Conservation (phyloP, 176 grass and related monocot genomes). For the Melocanna baccifera region DNA sequence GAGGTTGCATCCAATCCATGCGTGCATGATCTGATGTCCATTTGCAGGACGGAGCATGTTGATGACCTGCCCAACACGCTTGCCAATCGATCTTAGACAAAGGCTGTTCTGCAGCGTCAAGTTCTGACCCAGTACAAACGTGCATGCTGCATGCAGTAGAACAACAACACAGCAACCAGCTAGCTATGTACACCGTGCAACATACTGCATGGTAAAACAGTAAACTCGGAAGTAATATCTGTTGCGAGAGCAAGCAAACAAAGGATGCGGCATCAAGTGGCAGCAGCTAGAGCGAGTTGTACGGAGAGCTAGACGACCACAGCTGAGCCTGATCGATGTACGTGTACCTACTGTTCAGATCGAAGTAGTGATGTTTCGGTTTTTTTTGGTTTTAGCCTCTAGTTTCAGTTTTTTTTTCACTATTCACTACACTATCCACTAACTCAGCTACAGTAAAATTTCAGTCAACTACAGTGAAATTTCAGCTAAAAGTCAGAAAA, state of each 20-base stretch:
- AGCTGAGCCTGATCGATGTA: not conserved
- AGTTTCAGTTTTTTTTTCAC: too few relatives aligned
- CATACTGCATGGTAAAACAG: not conserved
- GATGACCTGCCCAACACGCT: slow-evolving; percentile 20
- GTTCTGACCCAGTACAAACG: not conserved
- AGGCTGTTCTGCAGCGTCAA: slow-evolving; percentile 3
- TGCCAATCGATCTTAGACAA: slow-evolving; percentile 4
- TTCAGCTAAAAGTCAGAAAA: too few relatives aligned
- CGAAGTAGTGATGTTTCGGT: too few relatives aligned
- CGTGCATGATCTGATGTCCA: slow-evolving; percentile 15
- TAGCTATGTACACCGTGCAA: not conserved
- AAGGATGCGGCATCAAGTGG: not conserved
- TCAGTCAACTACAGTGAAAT: too few relatives aligned
- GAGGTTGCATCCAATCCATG: slow-evolving; percentile 12
- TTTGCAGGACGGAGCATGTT: slow-evolving; percentile 15
- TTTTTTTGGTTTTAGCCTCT: too few relatives aligned
- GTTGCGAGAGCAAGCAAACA: not conserved
- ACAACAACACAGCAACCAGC: not conserved
- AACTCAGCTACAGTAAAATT: too few relatives aligned
- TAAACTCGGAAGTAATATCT: not conserved
- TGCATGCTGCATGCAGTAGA: not conserved
- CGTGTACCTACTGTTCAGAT: not conserved
- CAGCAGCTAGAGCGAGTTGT: not conserved
- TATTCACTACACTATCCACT: too few relatives aligned
- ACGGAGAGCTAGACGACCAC: not conserved